phyloP scores from a whole-genome alignment of 202 grass and related monocot species.

The Digitaria exilis region DNA sequence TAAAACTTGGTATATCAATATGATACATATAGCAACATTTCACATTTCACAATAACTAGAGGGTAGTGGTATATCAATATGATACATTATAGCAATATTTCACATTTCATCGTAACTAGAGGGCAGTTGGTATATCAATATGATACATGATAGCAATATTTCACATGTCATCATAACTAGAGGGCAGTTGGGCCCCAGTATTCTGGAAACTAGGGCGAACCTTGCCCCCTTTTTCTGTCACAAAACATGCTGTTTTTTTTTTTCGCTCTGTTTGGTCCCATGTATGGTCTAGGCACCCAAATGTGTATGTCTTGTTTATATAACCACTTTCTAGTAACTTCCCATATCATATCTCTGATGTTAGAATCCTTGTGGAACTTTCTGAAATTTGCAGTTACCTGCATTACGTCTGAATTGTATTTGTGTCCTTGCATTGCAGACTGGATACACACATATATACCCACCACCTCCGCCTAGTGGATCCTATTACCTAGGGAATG shows the following conservation, averaged over 20 bases:
- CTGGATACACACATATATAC: constrained; percentile 35
- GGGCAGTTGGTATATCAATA: constrained; percentile 1
- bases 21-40: not conserved
- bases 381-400: not conserved
- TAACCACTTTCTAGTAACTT: not conserved
- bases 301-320: not conserved
- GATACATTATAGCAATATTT: not conserved
- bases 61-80: not conserved
- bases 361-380: not conserved
- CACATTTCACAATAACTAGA: not conserved
- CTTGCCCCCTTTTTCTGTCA: not conserved
- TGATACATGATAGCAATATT: not conserved
- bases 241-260: not conserved
- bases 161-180: not conserved
- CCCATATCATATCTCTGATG: constrained; percentile 8
- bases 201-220: not conserved
- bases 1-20: too few relatives aligned
- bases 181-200: not conserved
- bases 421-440: constrained; percentile 22
- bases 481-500: constrained; percentile 26
- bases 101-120: not conserved
- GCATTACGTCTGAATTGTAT: not conserved
- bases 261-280: not conserved
- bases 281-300: not conserved
- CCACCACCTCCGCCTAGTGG: constrained; percentile 7